Base-by-base conservation (phyloP, 2,329 filamentous ascomycete genomes). In the Fusarium sp. region DNA sequence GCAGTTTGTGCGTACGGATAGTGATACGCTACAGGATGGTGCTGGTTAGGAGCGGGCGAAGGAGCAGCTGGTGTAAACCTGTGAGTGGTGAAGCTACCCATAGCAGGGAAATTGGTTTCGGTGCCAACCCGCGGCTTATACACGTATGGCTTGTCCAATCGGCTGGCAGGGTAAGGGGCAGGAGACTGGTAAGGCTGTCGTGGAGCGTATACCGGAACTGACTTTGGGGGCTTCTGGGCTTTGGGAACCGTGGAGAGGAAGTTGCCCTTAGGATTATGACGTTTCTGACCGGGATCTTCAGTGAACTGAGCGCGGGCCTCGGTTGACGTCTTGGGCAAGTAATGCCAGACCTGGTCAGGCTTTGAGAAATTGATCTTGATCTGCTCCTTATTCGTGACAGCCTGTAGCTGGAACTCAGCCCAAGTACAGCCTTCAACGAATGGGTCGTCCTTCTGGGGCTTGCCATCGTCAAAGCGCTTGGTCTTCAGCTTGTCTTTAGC, bases 281-380 rank as follows among this genome's bases (percentile, higher is more conserved):
- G 81, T n/a, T 79, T 84, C 14, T 79, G 83, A 10, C 74, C 67
- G 43, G 86, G 87, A 79, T 97, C 89, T 73, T 96, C 92, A 6
- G 94, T 97, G 79, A 96, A 99, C 77, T 96, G 93, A 26, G 94
- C 90, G 78, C 90, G 94, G 54, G 93, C 92, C 75, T 98, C 95
- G 8, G 95, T 97, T 22, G 95, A 98, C 20, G 86, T 87, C 76
- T 89, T 89, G 32, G 93, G 93, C 62, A 99, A 85, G 77, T 97
- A 98, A 80, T 93, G 87, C 93, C 94, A 98, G 19, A 97, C 78
- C 75, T 92, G 90, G 64, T 95, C 87, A 17, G 89, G 84, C 76
- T 91, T 92, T 63, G 80, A 80, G 10, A 97, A 78, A 74, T 97
- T 89, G 59, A 96, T 82, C 79, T 90, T 92, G 75, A 84, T 85